Evolutionary conservation across 805 yeast species (phyloP).

Genomic region (Clavispora phyllophila): DNA sequence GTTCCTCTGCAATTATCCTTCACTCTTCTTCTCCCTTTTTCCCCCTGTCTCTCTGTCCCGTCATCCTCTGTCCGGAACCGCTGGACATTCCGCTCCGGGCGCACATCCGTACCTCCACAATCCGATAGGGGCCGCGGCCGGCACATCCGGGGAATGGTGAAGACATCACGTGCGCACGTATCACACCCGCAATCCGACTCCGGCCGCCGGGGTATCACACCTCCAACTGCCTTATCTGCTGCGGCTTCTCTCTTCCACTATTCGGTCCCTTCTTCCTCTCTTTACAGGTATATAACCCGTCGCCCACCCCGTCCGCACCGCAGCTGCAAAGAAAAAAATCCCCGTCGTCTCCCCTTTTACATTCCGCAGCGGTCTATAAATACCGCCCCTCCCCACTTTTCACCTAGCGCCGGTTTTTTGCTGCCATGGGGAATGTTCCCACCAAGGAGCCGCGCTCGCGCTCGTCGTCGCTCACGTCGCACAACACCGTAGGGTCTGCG

Average conservation of each 20-base stretch:
- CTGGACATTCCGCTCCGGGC: too few relatives aligned
- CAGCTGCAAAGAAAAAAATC: not conserved
- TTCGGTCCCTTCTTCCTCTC: too few relatives aligned
- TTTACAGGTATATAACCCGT: too few relatives aligned
- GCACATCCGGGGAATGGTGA: not conserved
- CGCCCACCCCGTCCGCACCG: not conserved
- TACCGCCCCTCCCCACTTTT: constrained; percentile 1
- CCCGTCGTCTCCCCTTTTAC: not conserved
- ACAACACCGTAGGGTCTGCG: not conserved
- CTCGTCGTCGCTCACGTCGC: constrained; percentile 12
- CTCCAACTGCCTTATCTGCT: not conserved
- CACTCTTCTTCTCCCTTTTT: too few relatives aligned
- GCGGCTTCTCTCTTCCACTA: too few relatives aligned
- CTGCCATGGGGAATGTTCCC: constrained; percentile 40
- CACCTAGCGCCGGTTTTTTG: not conserved
- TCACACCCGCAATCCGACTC: not conserved
- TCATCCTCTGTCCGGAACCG: too few relatives aligned
- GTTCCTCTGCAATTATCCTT: too few relatives aligned
- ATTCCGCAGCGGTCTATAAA: not conserved
- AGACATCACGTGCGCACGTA: not conserved
- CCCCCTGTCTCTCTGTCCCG: too few relatives aligned
- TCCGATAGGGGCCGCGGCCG: not conserved
- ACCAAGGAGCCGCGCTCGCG: constrained; percentile 36
- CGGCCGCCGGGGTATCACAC: not conserved
- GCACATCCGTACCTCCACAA: not conserved